Evolutionary conservation across 2,329 filamentous ascomycete species (phyloP).

Genomic region (Xenosphaeropsis pyriputrescens): DNA sequence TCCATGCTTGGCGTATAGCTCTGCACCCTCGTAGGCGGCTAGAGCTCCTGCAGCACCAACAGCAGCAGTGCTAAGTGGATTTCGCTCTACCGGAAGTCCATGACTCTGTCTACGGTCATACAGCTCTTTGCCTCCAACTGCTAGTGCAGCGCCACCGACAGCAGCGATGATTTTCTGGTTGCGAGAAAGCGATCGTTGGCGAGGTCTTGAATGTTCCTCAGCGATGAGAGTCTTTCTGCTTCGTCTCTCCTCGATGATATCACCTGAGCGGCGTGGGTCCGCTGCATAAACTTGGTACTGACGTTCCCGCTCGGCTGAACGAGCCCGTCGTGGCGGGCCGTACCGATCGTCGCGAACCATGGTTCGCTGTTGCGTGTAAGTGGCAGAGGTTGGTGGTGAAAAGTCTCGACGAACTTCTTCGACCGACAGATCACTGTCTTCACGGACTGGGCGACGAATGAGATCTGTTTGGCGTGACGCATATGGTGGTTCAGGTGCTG

Average conservation of each 20-base stretch:
- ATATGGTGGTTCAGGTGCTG: slow-evolving; percentile 13
- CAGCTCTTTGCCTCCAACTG: slow-evolving; percentile 51
- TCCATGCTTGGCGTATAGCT: slow-evolving; percentile 42
- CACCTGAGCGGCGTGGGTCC: slow-evolving; percentile 29
- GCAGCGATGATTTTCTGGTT: slow-evolving; percentile 53
- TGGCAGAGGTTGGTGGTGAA: slow-evolving; percentile 36
- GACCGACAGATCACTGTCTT: slow-evolving; percentile 61
- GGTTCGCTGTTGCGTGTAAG: slow-evolving; percentile 10
- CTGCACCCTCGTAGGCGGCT: slow-evolving; percentile 48
- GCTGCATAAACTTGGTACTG: slow-evolving; percentile 46
- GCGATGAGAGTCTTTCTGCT: slow-evolving; percentile 40
- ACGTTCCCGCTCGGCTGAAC: slow-evolving; percentile 46
- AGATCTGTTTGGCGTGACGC: slow-evolving; percentile 34
- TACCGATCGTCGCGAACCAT: slow-evolving; percentile 16
- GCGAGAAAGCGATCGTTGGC: slow-evolving; percentile 38
- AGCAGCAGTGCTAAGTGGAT: slow-evolving; percentile 42
- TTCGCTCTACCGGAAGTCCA: slow-evolving; percentile 35
- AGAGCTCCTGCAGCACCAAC: slow-evolving; percentile 49
- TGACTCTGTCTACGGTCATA: slow-evolving; percentile 44
- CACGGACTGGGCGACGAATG: slow-evolving; percentile 39
- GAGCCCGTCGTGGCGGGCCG: slow-evolving; percentile 36
- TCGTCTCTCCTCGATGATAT: slow-evolving; percentile 28
- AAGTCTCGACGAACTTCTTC: slow-evolving; percentile 81
- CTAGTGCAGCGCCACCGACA: slow-evolving; percentile 47
- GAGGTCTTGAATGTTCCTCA: slow-evolving; percentile 35